Conservation (phyloP, 192 early-diverging fungal genomes). For the Umbelopsis isabellina region DNA sequence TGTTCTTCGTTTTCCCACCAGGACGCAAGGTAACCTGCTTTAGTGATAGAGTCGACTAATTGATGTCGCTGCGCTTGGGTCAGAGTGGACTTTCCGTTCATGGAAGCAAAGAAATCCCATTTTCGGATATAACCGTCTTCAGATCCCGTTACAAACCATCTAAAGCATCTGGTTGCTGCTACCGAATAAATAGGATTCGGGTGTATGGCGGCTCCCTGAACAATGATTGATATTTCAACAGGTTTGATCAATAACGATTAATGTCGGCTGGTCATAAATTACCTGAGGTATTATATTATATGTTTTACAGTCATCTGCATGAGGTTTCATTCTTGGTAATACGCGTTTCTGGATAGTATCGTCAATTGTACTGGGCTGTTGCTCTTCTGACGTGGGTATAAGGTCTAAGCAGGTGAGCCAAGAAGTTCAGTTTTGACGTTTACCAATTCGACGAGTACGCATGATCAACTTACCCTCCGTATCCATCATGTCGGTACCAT, state of each 20-base stretch:
- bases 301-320: conserved; percentile 40
- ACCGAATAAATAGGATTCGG: conserved; percentile 70
- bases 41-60: conserved; percentile 83
- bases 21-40: conserved; percentile 75
- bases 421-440: conserved; percentile 12
- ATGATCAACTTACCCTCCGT: conserved; percentile 33
- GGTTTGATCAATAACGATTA: not conserved
- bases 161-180: conserved; percentile 69
- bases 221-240: not conserved
- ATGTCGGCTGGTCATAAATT: conserved; percentile 5
- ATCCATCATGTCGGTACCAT: conserved; percentile 30
- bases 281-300: conserved; percentile 51
- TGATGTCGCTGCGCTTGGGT: conserved; percentile 88
- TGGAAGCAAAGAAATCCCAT: conserved; percentile 88
- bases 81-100: conserved; percentile 79
- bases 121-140: conserved; percentile 96
- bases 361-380: conserved; percentile 23
- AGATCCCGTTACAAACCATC: conserved; percentile 83
- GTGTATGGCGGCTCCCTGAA: conserved; percentile 64
- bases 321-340: conserved; percentile 10
- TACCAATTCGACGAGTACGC: not conserved
- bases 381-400: not conserved
- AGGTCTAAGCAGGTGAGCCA: conserved; percentile 12
- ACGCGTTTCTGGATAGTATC: conserved; percentile 39
- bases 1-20: conserved; percentile 89